phyloP scores from a whole-genome alignment of 305 asterid species.

The Rubia tinctorum region DNA sequence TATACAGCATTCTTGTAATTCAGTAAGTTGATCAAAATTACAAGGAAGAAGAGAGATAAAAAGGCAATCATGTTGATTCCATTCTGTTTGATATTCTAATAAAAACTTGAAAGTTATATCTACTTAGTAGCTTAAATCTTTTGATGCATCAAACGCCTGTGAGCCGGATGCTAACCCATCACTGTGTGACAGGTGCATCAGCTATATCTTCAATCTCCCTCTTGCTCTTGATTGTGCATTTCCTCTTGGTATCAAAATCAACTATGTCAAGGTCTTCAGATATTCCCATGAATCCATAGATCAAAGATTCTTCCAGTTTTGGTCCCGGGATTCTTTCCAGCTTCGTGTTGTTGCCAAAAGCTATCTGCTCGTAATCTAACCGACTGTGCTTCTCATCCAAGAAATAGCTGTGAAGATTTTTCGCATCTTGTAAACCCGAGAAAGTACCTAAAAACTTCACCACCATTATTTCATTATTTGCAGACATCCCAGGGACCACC shows the following conservation, averaged over 20 bases:
- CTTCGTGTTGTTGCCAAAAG: conserved; percentile 6
- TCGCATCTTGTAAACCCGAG: conserved; percentile 33
- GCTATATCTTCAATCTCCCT: conserved; percentile 24
- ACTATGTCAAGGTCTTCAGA: conserved; percentile 41
- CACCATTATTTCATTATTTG: conserved; percentile 26
- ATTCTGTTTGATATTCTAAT: neutral
- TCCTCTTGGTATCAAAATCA: conserved; percentile 31
- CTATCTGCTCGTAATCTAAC: conserved; percentile 16
- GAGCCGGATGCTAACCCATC: neutral
- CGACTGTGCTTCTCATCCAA: conserved; percentile 28
- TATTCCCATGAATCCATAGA: conserved; percentile 37
- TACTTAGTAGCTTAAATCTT: neutral
- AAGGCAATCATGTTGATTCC: neutral
- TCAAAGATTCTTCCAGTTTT: conserved; percentile 20
- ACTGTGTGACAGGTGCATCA: neutral
- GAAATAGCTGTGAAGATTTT: conserved; percentile 33
- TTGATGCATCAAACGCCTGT: neutral
- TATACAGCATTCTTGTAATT: neutral
- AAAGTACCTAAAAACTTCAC: conserved; percentile 36
- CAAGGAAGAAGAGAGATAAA: neutral
- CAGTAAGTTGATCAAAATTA: neutral
- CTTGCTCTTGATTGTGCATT: conserved; percentile 31
- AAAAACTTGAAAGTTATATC: neutral
- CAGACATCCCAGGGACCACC: conserved; percentile 28
- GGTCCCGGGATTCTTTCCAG: conserved; percentile 6